Conservation (phyloP, 441 rosid genomes). For the Jatropha multifida region DNA sequence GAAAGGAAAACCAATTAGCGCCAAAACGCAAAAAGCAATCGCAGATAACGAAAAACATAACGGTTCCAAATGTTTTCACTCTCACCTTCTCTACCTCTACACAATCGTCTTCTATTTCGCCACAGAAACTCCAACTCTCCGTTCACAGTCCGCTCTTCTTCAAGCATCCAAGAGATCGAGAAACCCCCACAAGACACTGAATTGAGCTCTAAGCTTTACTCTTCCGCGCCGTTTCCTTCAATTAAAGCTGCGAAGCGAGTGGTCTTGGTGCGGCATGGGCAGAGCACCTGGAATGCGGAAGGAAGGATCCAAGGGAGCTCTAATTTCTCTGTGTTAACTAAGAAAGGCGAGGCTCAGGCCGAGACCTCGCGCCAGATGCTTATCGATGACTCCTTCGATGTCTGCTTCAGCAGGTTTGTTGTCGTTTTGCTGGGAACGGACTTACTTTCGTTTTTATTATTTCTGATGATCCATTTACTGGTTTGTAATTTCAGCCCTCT, state of each 20-base stretch:
- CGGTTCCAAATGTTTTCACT: slow-evolving; percentile 37
- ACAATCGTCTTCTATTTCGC: slow-evolving; percentile 30
- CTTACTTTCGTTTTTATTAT: background rate
- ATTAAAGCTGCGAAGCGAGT: slow-evolving; percentile 67
- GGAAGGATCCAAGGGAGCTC: slow-evolving; percentile 97
- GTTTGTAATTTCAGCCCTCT: slow-evolving; percentile 51
- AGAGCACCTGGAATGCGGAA: slow-evolving; percentile 94
- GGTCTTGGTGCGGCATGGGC: slow-evolving; percentile 93
- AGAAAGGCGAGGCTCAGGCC: slow-evolving; percentile 86
- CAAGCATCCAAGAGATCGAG: slow-evolving; percentile 32
- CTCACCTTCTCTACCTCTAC: slow-evolving; percentile 28
- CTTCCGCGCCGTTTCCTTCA: slow-evolving; percentile 43
- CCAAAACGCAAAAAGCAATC: background rate
- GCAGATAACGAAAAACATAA: background rate
- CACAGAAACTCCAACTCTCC: slow-evolving; percentile 13
- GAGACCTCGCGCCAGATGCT: slow-evolving; percentile 92
- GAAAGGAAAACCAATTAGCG: slow-evolving; percentile 7
- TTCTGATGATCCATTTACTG: background rate
- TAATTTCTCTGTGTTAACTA: slow-evolving; percentile 72
- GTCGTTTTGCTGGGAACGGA: background rate
- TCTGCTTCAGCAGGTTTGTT: slow-evolving; percentile 72
- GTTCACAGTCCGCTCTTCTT: slow-evolving; percentile 39
- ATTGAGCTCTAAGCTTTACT: slow-evolving; percentile 34
- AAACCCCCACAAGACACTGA: slow-evolving; percentile 21
- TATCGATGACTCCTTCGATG: slow-evolving; percentile 64